A percentile compares a stretch with the other conserved stretches of the same genome.
phyloP scores from a whole-genome alignment of 192 early-diverging fungal species.

The Oehlia diaphana region DNA sequence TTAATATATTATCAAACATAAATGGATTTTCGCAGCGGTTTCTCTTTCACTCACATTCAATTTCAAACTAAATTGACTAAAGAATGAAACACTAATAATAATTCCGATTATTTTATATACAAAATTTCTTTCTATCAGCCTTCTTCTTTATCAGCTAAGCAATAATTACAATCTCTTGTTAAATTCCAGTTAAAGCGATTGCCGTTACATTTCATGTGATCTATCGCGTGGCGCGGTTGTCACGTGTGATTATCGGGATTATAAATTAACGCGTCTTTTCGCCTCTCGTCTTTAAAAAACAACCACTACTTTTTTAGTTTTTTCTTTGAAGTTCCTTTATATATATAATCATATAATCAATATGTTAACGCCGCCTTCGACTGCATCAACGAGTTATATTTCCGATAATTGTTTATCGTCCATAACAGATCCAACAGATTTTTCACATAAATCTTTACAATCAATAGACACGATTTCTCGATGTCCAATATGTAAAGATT shows the following conservation, averaged over 20 bases:
- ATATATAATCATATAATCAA: not conserved
- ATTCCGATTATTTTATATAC: too few species aligned
- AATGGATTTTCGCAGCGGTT: too few species aligned
- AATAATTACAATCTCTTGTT: too few species aligned
- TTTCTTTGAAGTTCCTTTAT: too few species aligned
- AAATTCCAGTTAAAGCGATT: too few species aligned
- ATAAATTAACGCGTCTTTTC: not conserved
- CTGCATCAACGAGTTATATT: not conserved
- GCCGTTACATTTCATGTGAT: not conserved
- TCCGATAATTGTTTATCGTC: not conserved
- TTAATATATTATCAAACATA: too few species aligned
- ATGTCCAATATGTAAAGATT: conserved; percentile 12
- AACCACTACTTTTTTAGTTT: too few species aligned
- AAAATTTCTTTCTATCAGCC: too few species aligned
- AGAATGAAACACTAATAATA: too few species aligned
- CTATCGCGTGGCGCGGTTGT: not conserved
- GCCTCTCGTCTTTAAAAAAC: not conserved
- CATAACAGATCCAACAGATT: not conserved
- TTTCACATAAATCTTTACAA: not conserved
- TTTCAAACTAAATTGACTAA: too few species aligned
- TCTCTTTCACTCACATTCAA: too few species aligned
- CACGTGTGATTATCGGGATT: not conserved
- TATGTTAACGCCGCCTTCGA: not conserved
- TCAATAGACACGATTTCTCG: not conserved
- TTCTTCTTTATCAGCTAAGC: too few species aligned